Conservation (phyloP, 345 rosid species). For the Ceriops tagal region DNA sequence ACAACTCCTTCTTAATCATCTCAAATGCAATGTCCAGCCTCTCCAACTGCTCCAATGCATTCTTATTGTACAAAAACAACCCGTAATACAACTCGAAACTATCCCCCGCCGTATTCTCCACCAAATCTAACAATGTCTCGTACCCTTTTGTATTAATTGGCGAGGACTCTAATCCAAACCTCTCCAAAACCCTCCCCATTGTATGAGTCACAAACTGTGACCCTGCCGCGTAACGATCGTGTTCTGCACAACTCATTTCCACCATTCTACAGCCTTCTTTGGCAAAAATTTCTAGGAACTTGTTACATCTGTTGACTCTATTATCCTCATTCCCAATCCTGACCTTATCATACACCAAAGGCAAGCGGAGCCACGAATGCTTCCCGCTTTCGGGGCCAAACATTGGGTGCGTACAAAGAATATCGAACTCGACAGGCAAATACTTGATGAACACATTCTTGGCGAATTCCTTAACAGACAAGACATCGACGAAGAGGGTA, state of each 20-base stretch:
- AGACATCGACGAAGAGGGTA: constrained; percentile 70
- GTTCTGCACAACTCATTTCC: constrained; percentile 74
- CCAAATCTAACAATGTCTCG: constrained; percentile 69
- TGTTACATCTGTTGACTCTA: constrained; percentile 35
- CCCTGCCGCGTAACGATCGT: constrained; percentile 59
- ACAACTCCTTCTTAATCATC: constrained; percentile 54
- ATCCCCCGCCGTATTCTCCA: constrained; percentile 62
- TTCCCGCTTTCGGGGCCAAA: constrained; percentile 59
- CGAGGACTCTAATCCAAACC: constrained; percentile 49
- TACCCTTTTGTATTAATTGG: constrained; percentile 82
- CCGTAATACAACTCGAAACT: constrained; percentile 79
- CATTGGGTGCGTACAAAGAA: constrained; percentile 64
- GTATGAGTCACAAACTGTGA: constrained; percentile 82
- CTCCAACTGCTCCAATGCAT: constrained; percentile 66
- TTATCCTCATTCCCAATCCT: constrained; percentile 37
- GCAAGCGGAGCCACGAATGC: constrained; percentile 37
- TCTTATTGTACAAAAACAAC: constrained; percentile 62
- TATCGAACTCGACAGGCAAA: constrained; percentile 43
- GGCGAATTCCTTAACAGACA: constrained; percentile 65
- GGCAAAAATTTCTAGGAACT: constrained; percentile 38
- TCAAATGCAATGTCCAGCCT: constrained; percentile 74
- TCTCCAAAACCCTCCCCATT: constrained; percentile 63
- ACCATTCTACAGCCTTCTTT: constrained; percentile 73
- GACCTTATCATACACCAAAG: constrained; percentile 54
- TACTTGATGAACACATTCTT: constrained; percentile 32